Conservation (phyloP, 495 filamentous ascomycete species). For the Apodospora peruviana region DNA sequence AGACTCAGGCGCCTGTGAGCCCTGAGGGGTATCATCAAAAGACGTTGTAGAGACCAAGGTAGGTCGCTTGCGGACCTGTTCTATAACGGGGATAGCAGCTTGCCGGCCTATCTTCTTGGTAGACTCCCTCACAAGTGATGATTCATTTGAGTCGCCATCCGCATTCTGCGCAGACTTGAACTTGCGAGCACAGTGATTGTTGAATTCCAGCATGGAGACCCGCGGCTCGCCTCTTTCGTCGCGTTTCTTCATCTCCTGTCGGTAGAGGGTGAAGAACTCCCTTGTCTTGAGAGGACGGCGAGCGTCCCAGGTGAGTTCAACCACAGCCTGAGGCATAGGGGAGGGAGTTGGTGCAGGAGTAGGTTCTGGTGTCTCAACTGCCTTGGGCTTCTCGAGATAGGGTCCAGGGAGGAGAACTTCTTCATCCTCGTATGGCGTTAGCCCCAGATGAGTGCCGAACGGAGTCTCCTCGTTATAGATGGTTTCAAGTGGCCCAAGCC, state of each 20-base stretch:
- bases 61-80: slow-evolving; percentile 3
- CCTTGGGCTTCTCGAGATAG: slow-evolving; percentile 16
- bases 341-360: slow-evolving; percentile 14
- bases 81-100: not conserved
- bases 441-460: slow-evolving; percentile 10
- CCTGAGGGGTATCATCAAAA: slow-evolving; percentile 5
- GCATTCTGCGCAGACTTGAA: slow-evolving; percentile 11
- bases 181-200: slow-evolving; percentile 15
- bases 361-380: slow-evolving; percentile 6
- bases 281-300: slow-evolving; percentile 10
- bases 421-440: slow-evolving; percentile 21
- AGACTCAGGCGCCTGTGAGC: slow-evolving; percentile 14
- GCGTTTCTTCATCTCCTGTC: slow-evolving; percentile 12
- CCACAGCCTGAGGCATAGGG: not conserved
- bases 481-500: slow-evolving; percentile 12
- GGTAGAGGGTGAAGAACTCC: slow-evolving; percentile 17
- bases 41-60: not conserved
- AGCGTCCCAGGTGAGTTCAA: slow-evolving; percentile 15
- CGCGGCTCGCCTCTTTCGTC: slow-evolving; percentile 10
- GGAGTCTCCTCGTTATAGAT: slow-evolving; percentile 16
- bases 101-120: not conserved
- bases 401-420: slow-evolving; percentile 19
- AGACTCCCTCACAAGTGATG: not conserved
- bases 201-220: slow-evolving; percentile 17
- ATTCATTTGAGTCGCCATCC: not conserved